Base-by-base conservation (phyloP, 2,329 filamentous ascomycete genomes). In the Exophiala aquamarina region DNA sequence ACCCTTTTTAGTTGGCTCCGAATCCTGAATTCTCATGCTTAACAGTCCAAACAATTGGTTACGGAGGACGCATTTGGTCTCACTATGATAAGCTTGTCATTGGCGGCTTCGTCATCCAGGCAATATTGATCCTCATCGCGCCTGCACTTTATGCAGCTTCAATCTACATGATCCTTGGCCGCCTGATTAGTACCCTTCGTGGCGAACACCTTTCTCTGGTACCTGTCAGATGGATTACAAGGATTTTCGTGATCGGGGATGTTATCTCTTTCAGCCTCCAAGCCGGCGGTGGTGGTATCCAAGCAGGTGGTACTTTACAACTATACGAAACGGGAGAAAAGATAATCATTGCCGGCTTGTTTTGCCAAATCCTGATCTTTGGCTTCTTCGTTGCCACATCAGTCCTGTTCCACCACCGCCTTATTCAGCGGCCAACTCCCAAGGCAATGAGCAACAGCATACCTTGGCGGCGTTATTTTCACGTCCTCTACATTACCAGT, bases 281-380 rank as follows among this genome's bases (percentile, higher is more conserved):
- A 52, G 61, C 59, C 9, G 61, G 54, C 3, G 71, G 69, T 19
- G 71, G 63, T 11, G 45, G 47, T 31, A 69, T 70, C 54, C 58
- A 67, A 18, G 17, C 47, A 8, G 58, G 59, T 5, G 49, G 42
- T 18, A 34, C 38, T 3, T 36, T 26, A 7, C 20, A 33, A 7
- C 6, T 13, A 3, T 26, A 37, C 9, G 29, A 55, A 3, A 14
- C 29, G 4, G 43, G 47, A 18, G 39, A 57, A 35, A 48, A 54
- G 21, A 47, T 57, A 26, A 73, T 84, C 14, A 62, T 83, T 5
- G 74, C 56, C 2, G 81, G 81, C 2, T 65, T 85, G 2, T 61
- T 77, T 28, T 61, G 83, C 13, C 81, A 85, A 57, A 69, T 84
- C 15, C 32, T 78, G 35, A 72, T 78, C 45, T 83, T 84, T 50